These are phyloP conservation scores for Vaccinium vitisidaea DNA, from an alignment of 148 eudicot genomes.

Conservation along the genomic window DNA sequence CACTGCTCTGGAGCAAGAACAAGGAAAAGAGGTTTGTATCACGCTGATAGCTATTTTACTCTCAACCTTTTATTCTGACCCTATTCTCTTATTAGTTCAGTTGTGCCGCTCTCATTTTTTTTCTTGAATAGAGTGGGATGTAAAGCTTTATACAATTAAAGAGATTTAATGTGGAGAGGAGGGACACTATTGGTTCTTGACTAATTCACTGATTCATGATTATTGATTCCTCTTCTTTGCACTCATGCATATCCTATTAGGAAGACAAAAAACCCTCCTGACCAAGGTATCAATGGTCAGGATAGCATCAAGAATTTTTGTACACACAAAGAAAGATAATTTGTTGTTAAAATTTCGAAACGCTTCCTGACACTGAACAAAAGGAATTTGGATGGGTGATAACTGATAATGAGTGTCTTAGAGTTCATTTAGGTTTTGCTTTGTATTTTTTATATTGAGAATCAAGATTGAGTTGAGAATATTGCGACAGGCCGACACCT, in stretches of 20 bases:
- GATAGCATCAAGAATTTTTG: not conserved
- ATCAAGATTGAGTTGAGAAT: not conserved
- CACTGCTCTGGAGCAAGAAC: constrained; percentile 52
- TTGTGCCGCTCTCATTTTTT: not conserved
- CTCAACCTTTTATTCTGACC: not conserved
- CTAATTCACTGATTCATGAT: not conserved
- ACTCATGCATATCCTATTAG: not conserved
- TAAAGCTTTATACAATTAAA: not conserved
- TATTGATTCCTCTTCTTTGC: not conserved
- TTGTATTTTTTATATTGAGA: not conserved
- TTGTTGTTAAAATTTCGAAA: not conserved
- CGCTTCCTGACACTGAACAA: not conserved
- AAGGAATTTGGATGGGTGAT: not conserved
- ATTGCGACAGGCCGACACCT: not conserved
- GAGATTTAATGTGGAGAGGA: not conserved
- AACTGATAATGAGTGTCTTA: not conserved
- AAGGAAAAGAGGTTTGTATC: constrained; percentile 60
- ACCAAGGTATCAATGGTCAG: not conserved
- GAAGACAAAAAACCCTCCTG: not conserved
- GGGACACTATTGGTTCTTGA: not conserved
- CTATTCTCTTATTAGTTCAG: not conserved
- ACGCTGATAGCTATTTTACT: not conserved
- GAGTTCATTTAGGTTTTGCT: not conserved
- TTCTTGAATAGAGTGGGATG: not conserved
- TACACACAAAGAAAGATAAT: not conserved